A percentile compares a stretch with the other conserved stretches of the same genome.
Evolutionary conservation across 352 stramenopile species (phyloP).

Genomic region (Pythium diclinum): DNA sequence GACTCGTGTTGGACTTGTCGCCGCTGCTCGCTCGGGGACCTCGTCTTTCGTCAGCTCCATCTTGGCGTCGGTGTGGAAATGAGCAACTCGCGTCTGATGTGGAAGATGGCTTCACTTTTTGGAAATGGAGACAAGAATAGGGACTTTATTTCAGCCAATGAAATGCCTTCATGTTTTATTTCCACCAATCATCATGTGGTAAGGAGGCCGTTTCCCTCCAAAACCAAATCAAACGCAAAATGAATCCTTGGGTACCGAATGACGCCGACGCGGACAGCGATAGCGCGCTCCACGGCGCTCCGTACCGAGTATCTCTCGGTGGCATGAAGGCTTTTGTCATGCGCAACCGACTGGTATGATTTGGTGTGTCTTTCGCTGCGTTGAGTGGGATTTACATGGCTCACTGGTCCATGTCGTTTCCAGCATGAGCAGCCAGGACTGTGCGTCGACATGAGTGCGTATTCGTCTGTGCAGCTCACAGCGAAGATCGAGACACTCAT

Average conservation of each 20-base stretch:
- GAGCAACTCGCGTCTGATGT: neutral
- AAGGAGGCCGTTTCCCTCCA: neutral
- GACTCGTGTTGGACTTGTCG: neutral
- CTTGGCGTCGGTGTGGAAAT: constrained; percentile 1
- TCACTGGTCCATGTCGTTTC: neutral
- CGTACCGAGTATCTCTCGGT: constrained; percentile 32
- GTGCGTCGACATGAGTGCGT: constrained; percentile 13
- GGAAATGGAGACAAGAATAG: constrained; percentile 14
- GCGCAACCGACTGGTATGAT: constrained; percentile 32
- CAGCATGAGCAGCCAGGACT: constrained; percentile 10
- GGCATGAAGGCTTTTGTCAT: constrained; percentile 39
- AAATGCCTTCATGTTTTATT: neutral
- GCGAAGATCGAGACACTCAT: constrained; percentile 25
- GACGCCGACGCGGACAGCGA: constrained; percentile 9
- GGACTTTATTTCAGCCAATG: constrained; percentile 1
- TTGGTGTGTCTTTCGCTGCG: neutral
- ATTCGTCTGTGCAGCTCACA: constrained; percentile 32
- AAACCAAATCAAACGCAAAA: constrained; percentile 2
- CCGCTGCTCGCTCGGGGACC: neutral
- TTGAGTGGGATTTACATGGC: neutral
- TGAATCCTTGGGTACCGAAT: constrained; percentile 39
- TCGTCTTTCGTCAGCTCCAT: neutral
- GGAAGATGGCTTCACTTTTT: constrained; percentile 22
- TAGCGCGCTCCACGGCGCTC: neutral
- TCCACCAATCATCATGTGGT: constrained; percentile 16